Evolutionary conservation across 2,329 filamentous ascomycete species (phyloP).

Genomic region (Ascochyta rabiei): DNA sequence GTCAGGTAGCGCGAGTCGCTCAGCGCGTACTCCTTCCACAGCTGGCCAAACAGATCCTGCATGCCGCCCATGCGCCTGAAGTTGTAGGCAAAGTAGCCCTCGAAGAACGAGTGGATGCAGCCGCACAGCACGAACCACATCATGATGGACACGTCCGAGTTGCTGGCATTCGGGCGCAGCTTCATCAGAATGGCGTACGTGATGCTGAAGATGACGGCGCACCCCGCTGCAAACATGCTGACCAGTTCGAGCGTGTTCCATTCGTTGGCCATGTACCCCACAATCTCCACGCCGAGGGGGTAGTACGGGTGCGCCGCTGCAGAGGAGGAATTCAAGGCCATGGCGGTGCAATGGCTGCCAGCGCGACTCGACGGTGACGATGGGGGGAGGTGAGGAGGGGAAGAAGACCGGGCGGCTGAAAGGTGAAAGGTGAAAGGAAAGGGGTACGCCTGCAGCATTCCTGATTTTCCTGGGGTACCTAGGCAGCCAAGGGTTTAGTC

Average conservation of each 20-base stretch:
- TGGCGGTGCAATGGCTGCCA: conserved; percentile 10
- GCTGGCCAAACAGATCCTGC: conserved; percentile 77
- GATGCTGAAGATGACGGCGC: conserved; percentile 61
- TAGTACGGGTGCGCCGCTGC: conserved; percentile 69
- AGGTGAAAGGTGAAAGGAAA: too few species aligned
- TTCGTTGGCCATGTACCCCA: conserved; percentile 70
- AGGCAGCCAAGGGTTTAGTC: not conserved
- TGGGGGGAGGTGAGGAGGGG: not conserved
- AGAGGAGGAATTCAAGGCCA: conserved; percentile 19
- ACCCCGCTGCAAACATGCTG: conserved; percentile 63
- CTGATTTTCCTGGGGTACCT: conserved; percentile 2
- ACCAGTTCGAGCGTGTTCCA: conserved; percentile 65
- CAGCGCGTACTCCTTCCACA: conserved; percentile 92
- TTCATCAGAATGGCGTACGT: conserved; percentile 62
- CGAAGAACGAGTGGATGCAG: conserved; percentile 79
- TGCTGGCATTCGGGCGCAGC: conserved; percentile 59
- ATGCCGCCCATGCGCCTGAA: conserved; percentile 68
- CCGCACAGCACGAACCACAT: conserved; percentile 80
- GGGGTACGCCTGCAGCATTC: not conserved
- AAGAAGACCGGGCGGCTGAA: not conserved
- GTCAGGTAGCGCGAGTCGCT: conserved; percentile 88
- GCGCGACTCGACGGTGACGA: conserved; percentile 16
- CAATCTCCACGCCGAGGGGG: conserved; percentile 67
- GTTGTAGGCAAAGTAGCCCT: conserved; percentile 81
- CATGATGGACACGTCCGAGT: conserved; percentile 63